A percentile compares a stretch with the other conserved stretches of the same genome.
These are phyloP conservation scores for Plantago coronopus DNA, from an alignment of 305 asterid species.

Conservation along the genomic window DNA sequence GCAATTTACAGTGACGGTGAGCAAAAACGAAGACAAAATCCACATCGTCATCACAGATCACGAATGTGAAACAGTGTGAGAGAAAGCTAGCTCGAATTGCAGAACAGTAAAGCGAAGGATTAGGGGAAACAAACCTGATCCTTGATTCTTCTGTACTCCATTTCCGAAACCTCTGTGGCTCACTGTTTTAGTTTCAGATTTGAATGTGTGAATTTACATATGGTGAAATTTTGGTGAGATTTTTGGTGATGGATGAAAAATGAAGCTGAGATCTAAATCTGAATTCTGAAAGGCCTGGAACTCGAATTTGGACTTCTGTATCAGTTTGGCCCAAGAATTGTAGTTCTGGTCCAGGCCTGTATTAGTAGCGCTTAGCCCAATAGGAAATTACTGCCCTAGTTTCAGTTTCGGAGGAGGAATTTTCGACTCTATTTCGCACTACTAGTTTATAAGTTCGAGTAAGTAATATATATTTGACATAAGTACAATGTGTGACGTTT, in stretches of 20 bases:
- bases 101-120: background rate
- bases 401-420: too few relatives aligned
- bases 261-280: conserved; percentile 15
- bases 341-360: background rate
- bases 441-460: too few relatives aligned
- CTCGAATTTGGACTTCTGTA: background rate
- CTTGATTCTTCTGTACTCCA: conserved; percentile 76
- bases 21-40: conserved; percentile 4
- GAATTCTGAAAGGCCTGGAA: background rate
- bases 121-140: conserved; percentile 48
- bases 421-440: too few relatives aligned
- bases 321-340: background rate
- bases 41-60: background rate
- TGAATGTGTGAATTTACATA: conserved; percentile 2
- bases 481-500: too few relatives aligned
- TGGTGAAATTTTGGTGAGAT: background rate
- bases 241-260: background rate
- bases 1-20: conserved; percentile 18
- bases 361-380: too few relatives aligned
- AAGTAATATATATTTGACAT: too few relatives aligned
- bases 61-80: background rate
- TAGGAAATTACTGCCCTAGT: too few relatives aligned
- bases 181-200: conserved; percentile 19
- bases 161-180: conserved; percentile 16
- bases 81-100: background rate